Conservation (phyloP, 768 basidiomycete species). For the Phanerochaete carnosa region DNA sequence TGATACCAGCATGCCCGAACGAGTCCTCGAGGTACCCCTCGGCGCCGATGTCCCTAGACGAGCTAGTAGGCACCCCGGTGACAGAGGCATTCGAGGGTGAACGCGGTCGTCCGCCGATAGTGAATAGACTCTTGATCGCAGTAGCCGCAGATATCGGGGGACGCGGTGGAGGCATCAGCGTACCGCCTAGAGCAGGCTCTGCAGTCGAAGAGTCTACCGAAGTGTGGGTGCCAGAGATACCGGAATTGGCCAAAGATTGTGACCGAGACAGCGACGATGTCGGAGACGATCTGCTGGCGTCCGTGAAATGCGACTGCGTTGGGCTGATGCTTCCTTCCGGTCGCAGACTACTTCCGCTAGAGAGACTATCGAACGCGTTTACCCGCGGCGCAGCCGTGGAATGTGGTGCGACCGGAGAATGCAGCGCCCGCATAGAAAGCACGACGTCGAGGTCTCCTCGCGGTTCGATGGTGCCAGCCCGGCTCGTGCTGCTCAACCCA, state of each 20-base stretch:
- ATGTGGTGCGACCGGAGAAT: constrained; percentile 48
- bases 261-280: constrained; percentile 13
- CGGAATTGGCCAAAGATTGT: neutral
- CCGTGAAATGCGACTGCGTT: constrained; percentile 12
- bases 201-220: neutral
- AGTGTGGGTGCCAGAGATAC: neutral
- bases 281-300: constrained; percentile 6
- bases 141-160: constrained; percentile 38
- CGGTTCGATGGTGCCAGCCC: constrained; percentile 51
- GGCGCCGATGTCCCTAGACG: constrained; percentile 17
- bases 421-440: constrained; percentile 71
- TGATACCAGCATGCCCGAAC: constrained; percentile 53
- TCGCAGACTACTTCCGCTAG: constrained; percentile 17
- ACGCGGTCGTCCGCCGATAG: constrained; percentile 43
- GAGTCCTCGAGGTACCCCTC: constrained; percentile 40
- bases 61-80: constrained; percentile 18
- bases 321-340: constrained; percentile 23
- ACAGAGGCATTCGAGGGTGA: constrained; percentile 42
- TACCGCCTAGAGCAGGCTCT: neutral
- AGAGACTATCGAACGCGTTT: constrained; percentile 8
- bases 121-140: constrained; percentile 59
- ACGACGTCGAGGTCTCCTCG: constrained; percentile 82
- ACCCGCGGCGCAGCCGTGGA: constrained; percentile 23
- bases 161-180: constrained; percentile 1
- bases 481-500: constrained; percentile 51